Evolutionary conservation across 192 early-diverging fungal species (phyloP), one percentile per base, ranked within the genome.

Genomic region (Backusella liffmaniae): DNA sequence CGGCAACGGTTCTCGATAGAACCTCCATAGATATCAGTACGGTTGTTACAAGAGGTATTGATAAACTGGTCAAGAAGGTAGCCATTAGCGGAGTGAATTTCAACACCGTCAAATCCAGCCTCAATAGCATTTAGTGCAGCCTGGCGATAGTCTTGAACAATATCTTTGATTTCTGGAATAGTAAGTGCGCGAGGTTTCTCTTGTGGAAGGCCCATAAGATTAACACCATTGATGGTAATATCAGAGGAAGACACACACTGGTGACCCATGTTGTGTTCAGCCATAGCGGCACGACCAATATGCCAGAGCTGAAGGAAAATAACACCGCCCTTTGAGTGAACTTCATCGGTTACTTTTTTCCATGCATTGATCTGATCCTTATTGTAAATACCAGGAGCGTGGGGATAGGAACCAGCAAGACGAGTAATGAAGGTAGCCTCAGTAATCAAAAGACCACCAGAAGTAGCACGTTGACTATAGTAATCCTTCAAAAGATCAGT

Each of bases 1-100:
- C 81, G 81, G 46, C 72, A 36, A 29, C 81, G 73, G 41, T 81
- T 81, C 23, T 77, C 76, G 4, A 74, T 75, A 6, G 65, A 70
- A 12, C 81, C 81, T 37, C 76, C 76, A 67, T 82, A 82, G 3
- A 69, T 21, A 26, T 82, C 81, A 0, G 92, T 95, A 74, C 97
- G 91, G 15, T 89, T 73, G 84, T 99, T 98, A 70, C 91, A 86
- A n/a, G 92, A 69, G 5, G 91, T 89, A 26, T 90, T 91, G 23
- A 96, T 76, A 77, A 98, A 96, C 80, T 92, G 86, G 81, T 93
- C 85, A 59, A 94, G 74, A 36, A 99, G 83, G 80, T 97, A 98
- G 3, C 97, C 97, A 79, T 99, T 93, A 0, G 96, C 96, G 53
- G 82, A 89, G 69, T 98, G 96, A 23, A 99, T 85, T 81, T 99